Evolutionary conservation across 116 monocot species (phyloP).

Genomic region (Phalaenopsis hybrid): DNA sequence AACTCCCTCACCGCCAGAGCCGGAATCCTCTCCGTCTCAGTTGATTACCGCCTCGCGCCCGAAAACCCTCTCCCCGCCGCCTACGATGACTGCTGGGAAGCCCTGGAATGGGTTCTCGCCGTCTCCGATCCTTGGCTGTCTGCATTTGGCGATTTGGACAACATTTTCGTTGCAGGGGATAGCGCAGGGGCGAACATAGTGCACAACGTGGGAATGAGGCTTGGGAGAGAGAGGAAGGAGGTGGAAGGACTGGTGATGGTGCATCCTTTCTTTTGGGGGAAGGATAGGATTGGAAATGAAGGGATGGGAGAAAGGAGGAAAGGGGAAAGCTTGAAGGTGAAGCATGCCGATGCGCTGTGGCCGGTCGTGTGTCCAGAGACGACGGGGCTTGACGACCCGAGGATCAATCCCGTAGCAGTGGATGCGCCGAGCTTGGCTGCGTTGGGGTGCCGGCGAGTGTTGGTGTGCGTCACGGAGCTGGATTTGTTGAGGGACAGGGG

Average conservation of each 20-base stretch:
- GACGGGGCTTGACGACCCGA: slow-evolving; percentile 10
- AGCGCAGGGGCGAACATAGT: slow-evolving; percentile 47
- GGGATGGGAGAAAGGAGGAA: background rate
- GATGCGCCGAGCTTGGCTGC: slow-evolving; percentile 11
- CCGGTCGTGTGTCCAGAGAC: slow-evolving; percentile 1
- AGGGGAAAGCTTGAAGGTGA: background rate
- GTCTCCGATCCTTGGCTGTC: too few species aligned
- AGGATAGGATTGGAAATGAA: background rate
- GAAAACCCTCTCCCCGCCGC: slow-evolving; percentile 58
- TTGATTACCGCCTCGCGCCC: slow-evolving; percentile 49
- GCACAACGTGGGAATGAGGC: slow-evolving; percentile 17
- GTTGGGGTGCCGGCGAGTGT: slow-evolving; percentile 22
- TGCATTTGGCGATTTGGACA: background rate
- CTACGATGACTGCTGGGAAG: slow-evolving; percentile 44
- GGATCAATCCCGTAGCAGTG: slow-evolving; percentile 12
- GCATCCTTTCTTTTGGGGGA: slow-evolving; percentile 10
- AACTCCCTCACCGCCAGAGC: too few species aligned
- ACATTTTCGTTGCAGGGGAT: slow-evolving; percentile 30
- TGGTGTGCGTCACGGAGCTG: slow-evolving; percentile 19
- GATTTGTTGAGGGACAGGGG: slow-evolving; percentile 15
- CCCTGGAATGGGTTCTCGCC: slow-evolving; percentile 20
- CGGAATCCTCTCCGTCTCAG: too few species aligned
- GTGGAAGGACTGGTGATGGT: slow-evolving; percentile 12
- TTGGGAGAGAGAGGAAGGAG: background rate
- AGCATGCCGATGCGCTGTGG: background rate